phyloP scores from a whole-genome alignment of 2,329 filamentous ascomycete species.

The Epichloe uncinata region DNA sequence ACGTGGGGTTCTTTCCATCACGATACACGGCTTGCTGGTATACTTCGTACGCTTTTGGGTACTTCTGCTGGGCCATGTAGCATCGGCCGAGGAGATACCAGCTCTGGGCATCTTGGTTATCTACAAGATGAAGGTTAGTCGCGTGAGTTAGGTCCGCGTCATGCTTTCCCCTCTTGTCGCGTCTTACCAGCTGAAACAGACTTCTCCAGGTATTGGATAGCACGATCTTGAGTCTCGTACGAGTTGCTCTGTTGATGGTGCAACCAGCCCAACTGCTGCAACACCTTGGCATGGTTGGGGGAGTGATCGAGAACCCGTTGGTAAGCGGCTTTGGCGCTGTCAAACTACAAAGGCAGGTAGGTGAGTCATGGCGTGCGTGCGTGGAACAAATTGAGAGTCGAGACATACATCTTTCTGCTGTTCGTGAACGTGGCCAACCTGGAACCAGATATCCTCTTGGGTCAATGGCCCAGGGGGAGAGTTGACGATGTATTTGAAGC shows the following conservation, averaged over 20 bases:
- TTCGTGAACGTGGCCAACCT: conserved; percentile 97
- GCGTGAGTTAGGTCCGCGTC: neutral
- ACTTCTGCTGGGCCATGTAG: conserved; percentile 99
- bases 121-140: conserved; percentile 31
- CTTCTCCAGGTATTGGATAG: conserved; percentile 94
- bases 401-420: conserved; percentile 89
- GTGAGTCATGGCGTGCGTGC: conserved; percentile 20
- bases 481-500: conserved; percentile 95
- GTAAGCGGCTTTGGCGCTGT: conserved; percentile 85
- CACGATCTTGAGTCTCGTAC: conserved; percentile 86
- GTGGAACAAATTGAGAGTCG: neutral
- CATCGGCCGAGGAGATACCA: conserved; percentile 97
- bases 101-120: conserved; percentile 90
- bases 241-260: conserved; percentile 91
- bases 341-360: conserved; percentile 50
- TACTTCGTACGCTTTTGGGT: conserved; percentile 94
- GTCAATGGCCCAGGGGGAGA: conserved; percentile 91
- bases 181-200: conserved; percentile 77
- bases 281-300: conserved; percentile 87
- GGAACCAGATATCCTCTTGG: conserved; percentile 98
- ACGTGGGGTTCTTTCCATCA: conserved; percentile 92
- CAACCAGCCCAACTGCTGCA: conserved; percentile 95
- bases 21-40: conserved; percentile 98
- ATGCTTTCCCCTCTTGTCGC: neutral
- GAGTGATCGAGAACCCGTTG: conserved; percentile 86